Evolutionary conservation across 2,329 filamentous ascomycete genomes (phyloP), one percentile per base, ranked within the genome.

Genomic region (Trichoderma asperellum): DNA sequence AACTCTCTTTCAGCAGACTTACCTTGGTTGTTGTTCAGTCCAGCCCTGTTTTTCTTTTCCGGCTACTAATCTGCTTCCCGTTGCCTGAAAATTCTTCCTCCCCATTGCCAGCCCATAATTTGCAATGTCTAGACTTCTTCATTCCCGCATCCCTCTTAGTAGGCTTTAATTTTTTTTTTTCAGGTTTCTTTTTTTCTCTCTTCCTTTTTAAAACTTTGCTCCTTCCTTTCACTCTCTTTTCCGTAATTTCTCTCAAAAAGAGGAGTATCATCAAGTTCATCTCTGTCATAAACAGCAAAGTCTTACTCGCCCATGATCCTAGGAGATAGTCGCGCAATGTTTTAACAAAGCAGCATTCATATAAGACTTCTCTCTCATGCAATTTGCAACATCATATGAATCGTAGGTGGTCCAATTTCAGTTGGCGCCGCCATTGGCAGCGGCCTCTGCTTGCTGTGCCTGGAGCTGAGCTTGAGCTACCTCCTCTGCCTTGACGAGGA

Each of bases 401-500:
- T 43, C 35, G 40, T 35, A n/a, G 21, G 37, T 62, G 32, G 35
- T 6, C 49, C 34, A 16, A 21, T 10, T 68, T 68, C 70, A 73
- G 67, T 71, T 72, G 40, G 68, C 34, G 24, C 69, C 59, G 24
- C 69, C 69, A 49, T 68, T 70, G 8, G 69, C 69, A 24, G 57
- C 37, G 8, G 49, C 58, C n/a, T 49, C 70, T 18, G 76, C 74
- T 71, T 77, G 74, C 27, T 66, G 63, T 32, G 73, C 73, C 61
- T 73, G 71, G 27, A 69, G 70, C 34, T 72, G 71, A 16, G 68
- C 71, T 43, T 71, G 73, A 24, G 81, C 82, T 64, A 83, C 79
- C 73, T 84, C 82, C 64, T 83, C 80, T 2, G 82, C 82, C 74
- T 86, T 86, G 68, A 92, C 92, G 79, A 97, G 88, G 68, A 95